phyloP scores from a whole-genome alignment of 305 asterid genomes.

The Fraxinus latifolia region DNA sequence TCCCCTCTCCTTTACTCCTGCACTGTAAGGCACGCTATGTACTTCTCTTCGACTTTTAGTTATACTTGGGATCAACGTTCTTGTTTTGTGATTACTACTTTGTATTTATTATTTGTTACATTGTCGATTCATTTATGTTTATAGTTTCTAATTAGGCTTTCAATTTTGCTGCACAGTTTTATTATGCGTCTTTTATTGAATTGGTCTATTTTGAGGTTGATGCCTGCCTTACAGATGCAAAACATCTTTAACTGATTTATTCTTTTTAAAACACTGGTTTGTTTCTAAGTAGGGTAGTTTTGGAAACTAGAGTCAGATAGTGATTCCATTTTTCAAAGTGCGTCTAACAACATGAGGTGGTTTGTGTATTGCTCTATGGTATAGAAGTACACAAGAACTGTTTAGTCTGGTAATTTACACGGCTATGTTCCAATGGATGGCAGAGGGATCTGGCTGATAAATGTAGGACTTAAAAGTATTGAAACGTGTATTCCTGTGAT shows the following conservation, averaged over 20 bases:
- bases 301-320: background rate
- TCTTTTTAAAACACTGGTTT: background rate
- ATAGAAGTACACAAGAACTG: background rate
- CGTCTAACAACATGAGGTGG: background rate
- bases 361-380: background rate
- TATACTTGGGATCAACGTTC: background rate
- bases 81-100: background rate
- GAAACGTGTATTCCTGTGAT: background rate
- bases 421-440: background rate
- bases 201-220: background rate
- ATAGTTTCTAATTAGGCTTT: background rate
- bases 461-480: background rate
- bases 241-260: background rate
- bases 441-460: background rate
- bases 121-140: background rate
- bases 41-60: background rate
- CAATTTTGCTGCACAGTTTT: background rate
- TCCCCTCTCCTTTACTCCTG: background rate
- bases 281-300: background rate
- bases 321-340: background rate
- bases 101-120: background rate
- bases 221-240: background rate
- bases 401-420: background rate
- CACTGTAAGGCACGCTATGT: background rate
- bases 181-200: background rate